A percentile compares a stretch with the other conserved stretches of the same genome.
phyloP scores from a whole-genome alignment of 805 yeast genomes.

The Metschnikowia drakensbergensis region DNA sequence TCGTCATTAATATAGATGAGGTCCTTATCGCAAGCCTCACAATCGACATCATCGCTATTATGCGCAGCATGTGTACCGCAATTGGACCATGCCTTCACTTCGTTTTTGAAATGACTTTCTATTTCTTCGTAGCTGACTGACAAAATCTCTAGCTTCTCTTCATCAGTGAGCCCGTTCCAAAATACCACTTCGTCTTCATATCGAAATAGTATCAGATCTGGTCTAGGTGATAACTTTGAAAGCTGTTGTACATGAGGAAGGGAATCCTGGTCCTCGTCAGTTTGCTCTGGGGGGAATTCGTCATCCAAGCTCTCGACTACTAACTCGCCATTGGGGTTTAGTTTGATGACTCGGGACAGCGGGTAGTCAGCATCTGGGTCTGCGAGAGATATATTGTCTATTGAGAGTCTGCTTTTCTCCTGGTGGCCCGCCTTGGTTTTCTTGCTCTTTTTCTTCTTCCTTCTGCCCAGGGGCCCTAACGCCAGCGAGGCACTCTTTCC shows the following conservation, averaged over 20 bases:
- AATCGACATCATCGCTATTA: neutral
- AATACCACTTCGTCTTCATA: conserved; percentile 13
- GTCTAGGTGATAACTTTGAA: conserved; percentile 3
- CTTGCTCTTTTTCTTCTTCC: conserved; percentile 29
- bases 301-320: conserved; percentile 58
- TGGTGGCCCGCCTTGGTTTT: conserved; percentile 4
- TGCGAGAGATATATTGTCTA: conserved; percentile 44
- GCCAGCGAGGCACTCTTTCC: conserved; percentile 7
- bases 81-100: conserved; percentile 6
- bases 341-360: conserved; percentile 63
- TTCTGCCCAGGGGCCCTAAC: conserved; percentile 20
- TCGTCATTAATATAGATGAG: conserved; percentile 9
- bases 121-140: conserved; percentile 68
- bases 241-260: neutral
- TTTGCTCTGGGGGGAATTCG: conserved; percentile 12
- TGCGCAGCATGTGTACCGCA: conserved; percentile 3
- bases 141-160: conserved; percentile 24
- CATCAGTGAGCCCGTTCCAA: conserved; percentile 14
- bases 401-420: conserved; percentile 2
- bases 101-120: conserved; percentile 50
- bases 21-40: conserved; percentile 1
- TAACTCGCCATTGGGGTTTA: conserved; percentile 72
- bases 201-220: conserved; percentile 10
- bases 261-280: neutral
- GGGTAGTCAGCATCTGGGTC: conserved; percentile 66